phyloP scores from a whole-genome alignment of 2,329 filamentous ascomycete genomes.

The Aspergillus felis region DNA sequence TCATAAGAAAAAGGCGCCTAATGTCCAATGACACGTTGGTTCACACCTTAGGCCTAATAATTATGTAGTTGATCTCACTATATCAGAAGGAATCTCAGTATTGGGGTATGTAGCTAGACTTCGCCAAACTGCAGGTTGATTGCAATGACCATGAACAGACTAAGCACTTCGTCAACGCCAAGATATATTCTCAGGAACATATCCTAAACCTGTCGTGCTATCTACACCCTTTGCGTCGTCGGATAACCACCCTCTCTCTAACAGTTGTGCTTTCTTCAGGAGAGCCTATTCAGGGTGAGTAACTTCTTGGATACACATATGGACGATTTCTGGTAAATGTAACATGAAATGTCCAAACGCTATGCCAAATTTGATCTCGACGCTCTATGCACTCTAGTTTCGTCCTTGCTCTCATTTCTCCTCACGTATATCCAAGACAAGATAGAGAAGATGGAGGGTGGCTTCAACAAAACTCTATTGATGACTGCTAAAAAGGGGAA shows the following conservation, averaged over 20 bases:
- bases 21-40: background rate
- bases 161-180: background rate
- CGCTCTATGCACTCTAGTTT: slow-evolving; percentile 24
- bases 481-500: slow-evolving; percentile 20
- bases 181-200: background rate
- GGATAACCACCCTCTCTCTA: background rate
- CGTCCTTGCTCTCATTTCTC: slow-evolving; percentile 10
- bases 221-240: background rate
- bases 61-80: background rate
- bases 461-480: slow-evolving; percentile 23
- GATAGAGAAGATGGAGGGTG: slow-evolving; percentile 30
- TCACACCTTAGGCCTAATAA: background rate
- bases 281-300: background rate
- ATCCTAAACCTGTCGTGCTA: background rate
- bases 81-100: too few relatives aligned
- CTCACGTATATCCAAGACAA: slow-evolving; percentile 21
- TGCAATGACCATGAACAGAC: background rate
- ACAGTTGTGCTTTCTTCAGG: background rate
- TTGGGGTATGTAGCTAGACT: too few relatives aligned
- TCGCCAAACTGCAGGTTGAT: too few relatives aligned
- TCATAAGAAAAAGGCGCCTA: background rate
- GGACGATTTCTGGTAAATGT: slow-evolving; percentile 27
- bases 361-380: slow-evolving; percentile 28
- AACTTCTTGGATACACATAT: slow-evolving; percentile 27
- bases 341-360: slow-evolving; percentile 18